Conservation (phyloP, 352 stramenopile species). For the Globisporangium lucens region DNA sequence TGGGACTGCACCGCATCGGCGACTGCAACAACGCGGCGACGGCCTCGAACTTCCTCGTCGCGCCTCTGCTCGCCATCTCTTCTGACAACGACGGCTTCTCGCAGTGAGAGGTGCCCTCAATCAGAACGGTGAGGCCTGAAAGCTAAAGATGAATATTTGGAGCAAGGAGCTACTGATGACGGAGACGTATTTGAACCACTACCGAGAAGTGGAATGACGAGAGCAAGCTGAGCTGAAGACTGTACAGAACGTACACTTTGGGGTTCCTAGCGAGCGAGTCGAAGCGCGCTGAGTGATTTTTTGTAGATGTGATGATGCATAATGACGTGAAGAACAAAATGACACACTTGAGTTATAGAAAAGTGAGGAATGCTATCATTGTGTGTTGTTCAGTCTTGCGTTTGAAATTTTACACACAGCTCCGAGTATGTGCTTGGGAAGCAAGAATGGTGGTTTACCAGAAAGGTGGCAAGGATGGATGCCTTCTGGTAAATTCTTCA, state of each 20-base stretch:
- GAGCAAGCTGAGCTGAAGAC: neutral
- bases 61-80: slow-evolving; percentile 22
- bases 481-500: too few species aligned
- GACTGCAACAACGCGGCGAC: slow-evolving; percentile 42
- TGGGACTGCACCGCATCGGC: slow-evolving; percentile 38
- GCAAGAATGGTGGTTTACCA: too few species aligned
- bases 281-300: neutral
- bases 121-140: neutral
- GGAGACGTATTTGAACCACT: neutral
- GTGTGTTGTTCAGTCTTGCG: too few species aligned
- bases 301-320: neutral
- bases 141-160: neutral
- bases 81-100: slow-evolving; percentile 31
- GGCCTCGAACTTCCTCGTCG: slow-evolving; percentile 15
- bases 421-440: too few species aligned
- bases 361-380: too few species aligned
- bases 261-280: neutral
- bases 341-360: neutral
- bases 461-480: too few species aligned
- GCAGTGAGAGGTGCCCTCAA: neutral
- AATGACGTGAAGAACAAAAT: neutral
- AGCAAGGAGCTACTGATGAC: neutral
- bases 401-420: too few species aligned
- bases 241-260: neutral
- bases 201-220: too few species aligned